Evolutionary conservation across 176 grass and related monocot genomes (phyloP), one percentile per base, ranked within the genome.

Genomic region (Leersia perrieri): DNA sequence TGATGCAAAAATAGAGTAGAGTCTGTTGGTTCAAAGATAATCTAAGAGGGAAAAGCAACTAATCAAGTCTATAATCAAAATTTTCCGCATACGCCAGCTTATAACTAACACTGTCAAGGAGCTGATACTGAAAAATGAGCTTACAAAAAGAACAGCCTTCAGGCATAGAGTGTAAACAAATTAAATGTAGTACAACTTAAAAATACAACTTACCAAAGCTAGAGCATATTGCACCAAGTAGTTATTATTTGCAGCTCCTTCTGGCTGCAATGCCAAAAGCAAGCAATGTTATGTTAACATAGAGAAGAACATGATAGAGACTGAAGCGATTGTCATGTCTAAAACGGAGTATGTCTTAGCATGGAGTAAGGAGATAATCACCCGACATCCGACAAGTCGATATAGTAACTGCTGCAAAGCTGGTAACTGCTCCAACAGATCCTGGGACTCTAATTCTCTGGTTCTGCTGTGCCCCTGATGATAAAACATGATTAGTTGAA

Each of bases 381-480:
- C 95, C 88, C 77, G 90, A 38, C 95, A 98, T 34, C 91, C 97
- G 49, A 99, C 84, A 92, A 99, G 97, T 29, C 93, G 84, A 76
- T 99, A 99, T 64, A 99, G 85, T 77, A 96, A 88, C 85, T 96
- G 97, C 83, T 99, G 97, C 66, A 99, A 79, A 68, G 93, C 97
- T 90, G 97, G 97, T 74, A 99, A 77, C 60, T 99, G 97, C 68
- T 96, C 97, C 72, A 99, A 88, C 12, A 99, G 75, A 30, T 96
- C 97, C 77, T 93, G 90, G 73, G 82, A 82, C 65, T 96, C 87
- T 77, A 96, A 80, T 58, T 96, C 93, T 75, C 97, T 93, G 29
- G 93, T 99, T 93, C 76, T 93, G 79, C 87, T 99, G 44, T 91
- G 90, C 9, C 97, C 97, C 97, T 99, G 93, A 81, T 75, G 35